Evolutionary conservation across 2,329 filamentous ascomycete species (phyloP).

Genomic region (Exophiala sideris): DNA sequence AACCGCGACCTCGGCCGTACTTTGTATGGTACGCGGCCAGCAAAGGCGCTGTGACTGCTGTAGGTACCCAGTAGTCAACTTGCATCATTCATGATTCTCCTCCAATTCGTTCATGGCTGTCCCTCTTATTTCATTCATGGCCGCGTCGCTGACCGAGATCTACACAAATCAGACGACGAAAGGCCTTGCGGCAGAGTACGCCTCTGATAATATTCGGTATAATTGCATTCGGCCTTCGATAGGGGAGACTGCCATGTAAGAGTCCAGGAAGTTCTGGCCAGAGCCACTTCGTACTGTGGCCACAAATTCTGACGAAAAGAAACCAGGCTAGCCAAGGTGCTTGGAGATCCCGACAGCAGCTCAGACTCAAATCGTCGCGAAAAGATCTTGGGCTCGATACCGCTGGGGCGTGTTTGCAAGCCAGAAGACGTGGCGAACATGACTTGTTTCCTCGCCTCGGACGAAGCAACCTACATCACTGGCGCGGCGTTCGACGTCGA

Average conservation of each 20-base stretch:
- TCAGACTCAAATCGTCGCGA: slow-evolving; percentile 15
- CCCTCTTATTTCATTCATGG: background rate
- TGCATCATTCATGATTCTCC: background rate
- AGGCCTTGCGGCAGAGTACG: slow-evolving; percentile 22
- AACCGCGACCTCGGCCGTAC: slow-evolving; percentile 22
- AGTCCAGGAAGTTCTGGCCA: background rate
- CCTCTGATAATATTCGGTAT: slow-evolving; percentile 17
- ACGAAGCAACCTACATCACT: slow-evolving; percentile 27
- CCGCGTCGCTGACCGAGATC: no score
- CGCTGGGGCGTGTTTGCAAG: slow-evolving; percentile 26
- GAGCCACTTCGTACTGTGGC: background rate
- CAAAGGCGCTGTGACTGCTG: slow-evolving; percentile 21
- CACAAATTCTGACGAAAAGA: background rate
- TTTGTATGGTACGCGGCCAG: slow-evolving; percentile 24
- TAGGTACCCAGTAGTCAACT: slow-evolving; percentile 3
- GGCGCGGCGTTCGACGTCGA: slow-evolving; percentile 30
- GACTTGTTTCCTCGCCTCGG: slow-evolving; percentile 28
- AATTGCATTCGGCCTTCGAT: slow-evolving; percentile 22
- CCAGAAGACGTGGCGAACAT: slow-evolving; percentile 31
- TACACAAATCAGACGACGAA: slow-evolving; percentile 12
- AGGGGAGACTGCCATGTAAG: slow-evolving; percentile 23
- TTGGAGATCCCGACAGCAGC: slow-evolving; percentile 13
- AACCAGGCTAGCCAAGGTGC: slow-evolving; percentile 6
- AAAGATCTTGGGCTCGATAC: slow-evolving; percentile 20
- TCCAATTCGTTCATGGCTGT: background rate